Percentiles rank a stretch among this genome's conserved stretches.
Evolutionary conservation across 371 early-diverging fungal species (phyloP).

Genomic region (Capillidium rhysosporum): DNA sequence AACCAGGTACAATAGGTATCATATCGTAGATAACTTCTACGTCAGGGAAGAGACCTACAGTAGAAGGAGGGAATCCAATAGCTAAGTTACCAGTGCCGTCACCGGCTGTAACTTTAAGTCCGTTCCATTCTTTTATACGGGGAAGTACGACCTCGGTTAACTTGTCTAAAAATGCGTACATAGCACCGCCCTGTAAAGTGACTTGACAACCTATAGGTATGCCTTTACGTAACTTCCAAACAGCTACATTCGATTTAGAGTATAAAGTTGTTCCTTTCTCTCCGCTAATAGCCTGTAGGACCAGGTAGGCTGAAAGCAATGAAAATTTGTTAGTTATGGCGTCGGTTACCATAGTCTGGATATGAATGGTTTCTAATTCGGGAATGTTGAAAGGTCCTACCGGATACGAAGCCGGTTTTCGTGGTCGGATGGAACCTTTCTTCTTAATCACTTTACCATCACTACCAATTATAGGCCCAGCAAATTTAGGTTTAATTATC

Average conservation of each 20-base stretch:
- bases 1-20: constrained; percentile 73
- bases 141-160: constrained; percentile 84
- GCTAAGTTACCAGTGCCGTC: constrained; percentile 70
- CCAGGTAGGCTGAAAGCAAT: constrained; percentile 74
- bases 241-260: constrained; percentile 58
- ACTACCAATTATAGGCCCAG: not conserved
- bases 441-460: not conserved
- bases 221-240: constrained; percentile 61
- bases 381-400: constrained; percentile 20
- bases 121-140: constrained; percentile 80
- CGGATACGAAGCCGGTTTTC: not conserved
- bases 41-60: constrained; percentile 83
- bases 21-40: constrained; percentile 86
- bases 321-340: constrained; percentile 75
- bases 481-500: not conserved
- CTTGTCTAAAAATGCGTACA: constrained; percentile 90
- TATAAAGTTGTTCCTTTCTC: constrained; percentile 58
- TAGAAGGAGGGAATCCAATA: constrained; percentile 66
- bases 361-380: constrained; percentile 34
- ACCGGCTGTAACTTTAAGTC: constrained; percentile 48
- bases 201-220: constrained; percentile 82
- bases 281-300: constrained; percentile 76
- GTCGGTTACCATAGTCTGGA: constrained; percentile 64
- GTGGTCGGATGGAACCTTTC: not conserved
- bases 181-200: constrained; percentile 55